Conservation (phyloP, 352 stramenopile species). For the Pythium grandisporangium region DNA sequence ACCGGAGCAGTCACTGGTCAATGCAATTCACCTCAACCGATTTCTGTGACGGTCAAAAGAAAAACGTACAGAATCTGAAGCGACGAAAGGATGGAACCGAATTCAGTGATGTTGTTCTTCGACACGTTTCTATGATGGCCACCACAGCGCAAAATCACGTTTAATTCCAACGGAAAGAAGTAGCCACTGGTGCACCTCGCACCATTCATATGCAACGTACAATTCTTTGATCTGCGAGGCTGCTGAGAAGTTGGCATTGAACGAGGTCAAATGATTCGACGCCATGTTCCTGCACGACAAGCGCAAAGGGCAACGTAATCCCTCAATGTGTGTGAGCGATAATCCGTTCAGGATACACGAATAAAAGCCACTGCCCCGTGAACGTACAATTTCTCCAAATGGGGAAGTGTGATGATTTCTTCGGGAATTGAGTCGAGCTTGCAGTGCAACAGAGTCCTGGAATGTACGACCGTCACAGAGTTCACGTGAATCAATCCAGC, state of each 20-base stretch:
- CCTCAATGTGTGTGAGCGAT: no score
- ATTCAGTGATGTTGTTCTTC: slow-evolving; percentile 29
- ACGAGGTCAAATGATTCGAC: slow-evolving; percentile 23
- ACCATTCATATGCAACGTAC: slow-evolving; percentile 17
- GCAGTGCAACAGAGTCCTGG: slow-evolving; percentile 36
- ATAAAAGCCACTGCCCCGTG: no score
- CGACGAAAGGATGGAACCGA: slow-evolving; percentile 22
- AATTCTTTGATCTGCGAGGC: slow-evolving; percentile 20
- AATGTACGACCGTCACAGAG: no score
- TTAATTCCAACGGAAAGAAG: no score
- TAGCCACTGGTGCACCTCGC: not conserved
- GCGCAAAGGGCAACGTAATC: no score
- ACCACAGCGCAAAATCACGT: no score
- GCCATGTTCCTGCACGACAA: slow-evolving; percentile 36
- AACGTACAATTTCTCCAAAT: slow-evolving; percentile 34
- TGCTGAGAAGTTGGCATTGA: slow-evolving; percentile 21
- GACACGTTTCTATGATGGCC: slow-evolving; percentile 46
- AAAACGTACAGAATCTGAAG: slow-evolving; percentile 32
- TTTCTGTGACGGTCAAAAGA: no score
- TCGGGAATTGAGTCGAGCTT: slow-evolving; percentile 28
- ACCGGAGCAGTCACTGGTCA: no score
- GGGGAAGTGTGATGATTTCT: slow-evolving; percentile 28
- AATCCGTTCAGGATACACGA: no score
- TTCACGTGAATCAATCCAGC: no score
- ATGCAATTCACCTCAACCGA: no score